Base-by-base conservation (phyloP, 2,329 filamentous ascomycete species). In the Stachybotrys chartarum region DNA sequence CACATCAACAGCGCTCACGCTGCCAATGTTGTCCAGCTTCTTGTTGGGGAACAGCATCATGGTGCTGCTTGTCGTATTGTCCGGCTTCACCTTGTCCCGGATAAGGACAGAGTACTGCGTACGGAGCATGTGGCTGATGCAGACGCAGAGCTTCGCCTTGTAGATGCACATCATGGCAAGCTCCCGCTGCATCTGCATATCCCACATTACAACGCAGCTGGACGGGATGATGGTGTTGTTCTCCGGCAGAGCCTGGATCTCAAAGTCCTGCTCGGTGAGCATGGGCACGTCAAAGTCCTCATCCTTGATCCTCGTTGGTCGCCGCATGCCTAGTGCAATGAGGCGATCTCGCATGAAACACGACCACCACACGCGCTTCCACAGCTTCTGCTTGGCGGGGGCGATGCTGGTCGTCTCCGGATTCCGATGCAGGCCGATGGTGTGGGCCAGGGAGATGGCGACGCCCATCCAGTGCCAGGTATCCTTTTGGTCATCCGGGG, bases 401-500 rank as follows among this genome's bases (percentile, higher is more conserved):
- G 88, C 81, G 82, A 96, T 90, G 62, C 83, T 86, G 8, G 89
- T 91, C 56, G 86, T 87, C 18, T 74, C 76, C 2, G 91, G 91
- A 64, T 96, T 90, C 59, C 92, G 88, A 71, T 97, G 91, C 17
- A 97, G 79, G 6, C 93, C 92, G 60, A 97, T 96, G 12, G 92
- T 96, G 70, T 96, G 91, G 53, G 91, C 92, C 50, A 97, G 78
- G 12, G 92, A 96, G 57, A 96, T 90, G 47, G 92, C 93, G 44
- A 97, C 90, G 17, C 93, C 93, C 90, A 97, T 96, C 93, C 92
- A 97, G 68, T 97, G 92, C 90, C 93, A 97, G 50, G 92, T 97
- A 69, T 97, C 93, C 71, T 97, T 97, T 68, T 96, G 91, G 69
- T 97, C 93, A 72, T 97, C 91, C 0, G 92, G 92, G 12, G 91